Evolutionary conservation across 768 basidiomycete species (phyloP).

Genomic region (Boletus edulis): DNA sequence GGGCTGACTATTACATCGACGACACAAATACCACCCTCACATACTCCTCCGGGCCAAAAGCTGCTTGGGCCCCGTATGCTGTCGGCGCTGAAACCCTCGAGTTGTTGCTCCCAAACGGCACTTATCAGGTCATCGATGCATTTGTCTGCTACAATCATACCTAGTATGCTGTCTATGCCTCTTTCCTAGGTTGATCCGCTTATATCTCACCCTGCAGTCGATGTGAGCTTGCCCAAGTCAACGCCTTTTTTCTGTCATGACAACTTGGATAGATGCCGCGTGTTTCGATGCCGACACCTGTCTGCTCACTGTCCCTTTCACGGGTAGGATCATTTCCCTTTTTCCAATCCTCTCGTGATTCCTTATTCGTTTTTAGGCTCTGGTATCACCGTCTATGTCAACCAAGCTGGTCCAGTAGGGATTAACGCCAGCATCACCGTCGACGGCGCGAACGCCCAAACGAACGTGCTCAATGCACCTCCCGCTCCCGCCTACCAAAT

Average conservation of each 20-base stretch:
- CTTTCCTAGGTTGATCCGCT: neutral
- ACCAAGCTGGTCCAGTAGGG: constrained; percentile 24
- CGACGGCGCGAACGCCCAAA: constrained; percentile 9
- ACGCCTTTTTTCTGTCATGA: neutral
- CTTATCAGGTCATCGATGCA: constrained; percentile 19
- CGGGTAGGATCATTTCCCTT: constrained; percentile 9
- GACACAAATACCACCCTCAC: constrained; percentile 23
- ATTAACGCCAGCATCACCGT: constrained; percentile 22
- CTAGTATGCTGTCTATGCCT: constrained; percentile 12
- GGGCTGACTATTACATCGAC: constrained; percentile 24
- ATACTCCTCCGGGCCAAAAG: constrained; percentile 23
- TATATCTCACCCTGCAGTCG: constrained; percentile 10
- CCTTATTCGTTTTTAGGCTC: constrained; percentile 14
- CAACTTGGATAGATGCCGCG: constrained; percentile 13
- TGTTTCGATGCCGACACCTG: constrained; percentile 18
- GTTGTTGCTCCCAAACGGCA: constrained; percentile 18
- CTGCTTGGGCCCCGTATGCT: constrained; percentile 22
- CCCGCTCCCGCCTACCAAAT: constrained; percentile 18
- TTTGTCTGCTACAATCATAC: constrained; percentile 26
- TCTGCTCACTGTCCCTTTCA: constrained; percentile 22
- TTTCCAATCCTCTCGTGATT: neutral
- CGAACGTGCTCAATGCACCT: constrained; percentile 17
- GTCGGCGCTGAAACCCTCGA: constrained; percentile 7
- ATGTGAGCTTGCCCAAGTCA: constrained; percentile 8
- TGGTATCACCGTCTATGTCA: constrained; percentile 22